A percentile compares a stretch with the other conserved stretches of the same genome.
Evolutionary conservation across 148 eudicot genomes (phyloP).

Genomic region (Beta vulgaris): DNA sequence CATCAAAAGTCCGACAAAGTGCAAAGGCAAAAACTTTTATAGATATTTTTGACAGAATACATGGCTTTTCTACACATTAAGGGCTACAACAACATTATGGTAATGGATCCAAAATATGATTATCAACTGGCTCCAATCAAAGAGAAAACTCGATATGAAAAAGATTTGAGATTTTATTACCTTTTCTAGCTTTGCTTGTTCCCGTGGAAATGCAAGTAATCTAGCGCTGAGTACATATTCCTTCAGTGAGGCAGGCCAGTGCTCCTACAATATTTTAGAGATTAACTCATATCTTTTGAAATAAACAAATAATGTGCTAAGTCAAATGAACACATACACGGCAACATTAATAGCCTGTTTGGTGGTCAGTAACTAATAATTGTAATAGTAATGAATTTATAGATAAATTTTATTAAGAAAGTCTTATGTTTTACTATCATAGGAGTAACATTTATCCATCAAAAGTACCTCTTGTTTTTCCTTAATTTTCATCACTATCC

Average conservation of each 20-base stretch:
- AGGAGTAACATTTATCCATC: too few species aligned
- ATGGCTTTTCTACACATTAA: too few species aligned
- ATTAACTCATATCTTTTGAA: neutral
- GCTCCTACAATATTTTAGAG: conserved; percentile 37
- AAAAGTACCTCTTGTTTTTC: too few species aligned
- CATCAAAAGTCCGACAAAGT: too few species aligned
- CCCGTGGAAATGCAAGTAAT: conserved; percentile 61
- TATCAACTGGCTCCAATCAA: neutral
- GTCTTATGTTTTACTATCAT: too few species aligned
- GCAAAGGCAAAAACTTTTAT: too few species aligned
- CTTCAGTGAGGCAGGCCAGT: conserved; percentile 85
- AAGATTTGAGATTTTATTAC: conserved; percentile 27
- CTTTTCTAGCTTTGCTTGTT: conserved; percentile 61
- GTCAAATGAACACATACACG: neutral
- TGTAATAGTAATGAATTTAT: too few species aligned
- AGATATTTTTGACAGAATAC: too few species aligned
- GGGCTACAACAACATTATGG: neutral
- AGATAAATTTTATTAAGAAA: too few species aligned
- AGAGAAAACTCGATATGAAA: neutral
- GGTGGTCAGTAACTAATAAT: too few species aligned
- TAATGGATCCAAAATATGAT: neutral
- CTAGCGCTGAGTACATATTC: conserved; percentile 49
- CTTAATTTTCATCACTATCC: too few species aligned
- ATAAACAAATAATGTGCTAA: neutral
- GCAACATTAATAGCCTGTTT: neutral